Conservation (phyloP, 495 filamentous ascomycete genomes). For the Tuber aestivum region DNA sequence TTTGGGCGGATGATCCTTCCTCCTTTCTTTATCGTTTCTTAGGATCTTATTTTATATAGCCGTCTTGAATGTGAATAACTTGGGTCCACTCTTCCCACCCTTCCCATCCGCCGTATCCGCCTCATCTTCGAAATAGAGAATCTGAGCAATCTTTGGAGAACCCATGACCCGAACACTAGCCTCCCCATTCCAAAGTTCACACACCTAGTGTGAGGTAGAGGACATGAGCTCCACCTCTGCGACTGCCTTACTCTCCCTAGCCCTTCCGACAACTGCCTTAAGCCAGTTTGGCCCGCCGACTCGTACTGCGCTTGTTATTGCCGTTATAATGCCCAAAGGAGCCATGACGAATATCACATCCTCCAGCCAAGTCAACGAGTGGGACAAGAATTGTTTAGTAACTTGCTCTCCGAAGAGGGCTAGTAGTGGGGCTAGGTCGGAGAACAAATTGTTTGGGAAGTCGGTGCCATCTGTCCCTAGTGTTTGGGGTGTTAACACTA, state of each 20-base stretch:
- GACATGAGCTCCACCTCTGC: too few relatives aligned
- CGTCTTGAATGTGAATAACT: too few relatives aligned
- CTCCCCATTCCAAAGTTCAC: too few relatives aligned
- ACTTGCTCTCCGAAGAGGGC: constrained; percentile 49
- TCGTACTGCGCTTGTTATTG: constrained; percentile 50
- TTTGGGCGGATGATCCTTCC: too few relatives aligned
- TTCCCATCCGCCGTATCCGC: too few relatives aligned
- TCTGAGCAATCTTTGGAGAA: too few relatives aligned
- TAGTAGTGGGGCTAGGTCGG: constrained; percentile 13
- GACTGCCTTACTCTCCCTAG: constrained; percentile 42
- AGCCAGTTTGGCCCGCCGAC: constrained; percentile 50
- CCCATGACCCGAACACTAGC: too few relatives aligned
- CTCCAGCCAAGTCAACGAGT: constrained; percentile 48
- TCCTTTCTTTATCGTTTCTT: too few relatives aligned
- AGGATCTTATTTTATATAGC: too few relatives aligned
- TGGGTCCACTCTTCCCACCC: too few relatives aligned
- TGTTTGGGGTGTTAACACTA: background rate
- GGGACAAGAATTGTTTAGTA: constrained; percentile 54
- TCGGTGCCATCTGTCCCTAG: background rate
- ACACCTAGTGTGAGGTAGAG: too few relatives aligned
- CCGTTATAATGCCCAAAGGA: constrained; percentile 53
- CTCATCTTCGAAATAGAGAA: too few relatives aligned
- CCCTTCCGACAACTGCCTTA: constrained; percentile 50
- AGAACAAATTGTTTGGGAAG: constrained; percentile 13
- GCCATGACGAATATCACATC: constrained; percentile 52